Percentiles rank a stretch among this genome's conserved stretches.
Evolutionary conservation across 1,284 basidiomycete genomes (phyloP).

Genomic region (Sporisorium graminicola): DNA sequence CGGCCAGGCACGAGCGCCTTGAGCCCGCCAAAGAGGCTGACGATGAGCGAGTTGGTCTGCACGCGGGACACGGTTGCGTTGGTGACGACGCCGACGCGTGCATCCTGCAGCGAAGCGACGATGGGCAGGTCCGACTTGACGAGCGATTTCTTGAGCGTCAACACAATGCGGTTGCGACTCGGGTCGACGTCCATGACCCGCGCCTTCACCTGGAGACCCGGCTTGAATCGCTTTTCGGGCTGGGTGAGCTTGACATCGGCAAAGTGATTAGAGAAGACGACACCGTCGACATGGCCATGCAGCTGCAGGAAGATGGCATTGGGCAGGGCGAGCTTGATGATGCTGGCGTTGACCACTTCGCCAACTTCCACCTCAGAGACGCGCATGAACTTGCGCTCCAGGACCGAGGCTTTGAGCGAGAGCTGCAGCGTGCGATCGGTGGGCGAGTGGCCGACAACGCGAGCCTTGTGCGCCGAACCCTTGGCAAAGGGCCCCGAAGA

Average conservation of each 20-base stretch:
- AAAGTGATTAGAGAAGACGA: slow-evolving; percentile 94
- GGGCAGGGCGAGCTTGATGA: slow-evolving; percentile 57
- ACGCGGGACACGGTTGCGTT: slow-evolving; percentile 80
- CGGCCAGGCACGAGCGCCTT: slow-evolving; percentile 80
- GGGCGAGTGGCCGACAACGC: slow-evolving; percentile 87
- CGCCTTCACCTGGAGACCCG: slow-evolving; percentile 85
- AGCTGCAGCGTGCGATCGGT: slow-evolving; percentile 91
- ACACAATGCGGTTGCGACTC: slow-evolving; percentile 82
- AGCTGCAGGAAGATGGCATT: slow-evolving; percentile 66
- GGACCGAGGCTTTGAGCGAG: slow-evolving; percentile 83
- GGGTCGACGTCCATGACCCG: slow-evolving; percentile 88
- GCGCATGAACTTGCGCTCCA: slow-evolving; percentile 89
- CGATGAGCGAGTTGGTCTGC: slow-evolving; percentile 59
- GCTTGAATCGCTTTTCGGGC: slow-evolving; percentile 82
- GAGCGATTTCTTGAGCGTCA: slow-evolving; percentile 93
- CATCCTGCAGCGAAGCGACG: slow-evolving; percentile 77
- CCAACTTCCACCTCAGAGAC: slow-evolving; percentile 78
- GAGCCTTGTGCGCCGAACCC: slow-evolving; percentile 77
- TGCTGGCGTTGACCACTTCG: slow-evolving; percentile 52
- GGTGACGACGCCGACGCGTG: slow-evolving; percentile 79
- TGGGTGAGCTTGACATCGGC: slow-evolving; percentile 83
- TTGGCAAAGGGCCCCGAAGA: slow-evolving; percentile 70
- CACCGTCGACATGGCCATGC: slow-evolving; percentile 76
- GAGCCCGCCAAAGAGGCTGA: slow-evolving; percentile 80
- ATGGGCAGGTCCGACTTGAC: slow-evolving; percentile 78